A percentile compares a stretch with the other conserved stretches of the same genome.
phyloP scores from a whole-genome alignment of 768 basidiomycete species.

The Naganishia vaughanmartiniae region DNA sequence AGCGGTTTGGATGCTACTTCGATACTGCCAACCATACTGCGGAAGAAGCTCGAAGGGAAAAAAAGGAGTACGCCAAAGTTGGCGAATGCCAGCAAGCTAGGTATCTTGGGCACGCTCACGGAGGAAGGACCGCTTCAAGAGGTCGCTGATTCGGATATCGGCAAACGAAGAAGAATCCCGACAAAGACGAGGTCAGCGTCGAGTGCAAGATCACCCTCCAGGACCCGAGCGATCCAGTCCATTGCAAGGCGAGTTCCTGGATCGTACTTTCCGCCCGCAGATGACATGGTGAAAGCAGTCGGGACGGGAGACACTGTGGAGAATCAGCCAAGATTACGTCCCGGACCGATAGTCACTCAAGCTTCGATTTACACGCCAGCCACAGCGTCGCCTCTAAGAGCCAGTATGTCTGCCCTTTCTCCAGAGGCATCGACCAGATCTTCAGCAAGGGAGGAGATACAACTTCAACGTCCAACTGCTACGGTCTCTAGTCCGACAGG shows the following conservation, averaged over 20 bases:
- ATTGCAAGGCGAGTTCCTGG: not conserved
- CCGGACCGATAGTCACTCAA: not conserved
- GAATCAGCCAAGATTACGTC: not conserved
- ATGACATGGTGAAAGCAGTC: not conserved
- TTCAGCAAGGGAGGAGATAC: not conserved
- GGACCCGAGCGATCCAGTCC: not conserved
- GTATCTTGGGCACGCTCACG: not conserved
- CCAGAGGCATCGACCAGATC: not conserved
- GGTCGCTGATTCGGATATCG: not conserved
- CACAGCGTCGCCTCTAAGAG: constrained; percentile 3
- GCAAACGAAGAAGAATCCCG: not conserved
- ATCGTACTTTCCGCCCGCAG: constrained; percentile 7
- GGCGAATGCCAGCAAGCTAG: not conserved
- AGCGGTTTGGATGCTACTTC: constrained; percentile 3
- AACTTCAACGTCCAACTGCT: no score
- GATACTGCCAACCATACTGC: constrained; percentile 3
- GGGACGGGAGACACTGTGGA: not conserved
- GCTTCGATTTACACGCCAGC: constrained; percentile 7
- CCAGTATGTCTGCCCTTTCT: constrained; percentile 9
- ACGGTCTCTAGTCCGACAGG: not conserved
- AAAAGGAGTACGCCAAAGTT: not conserved
- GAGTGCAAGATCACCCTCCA: not conserved
- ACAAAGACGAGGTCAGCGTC: not conserved
- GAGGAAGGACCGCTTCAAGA: not conserved
- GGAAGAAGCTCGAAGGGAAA: constrained; percentile 19